Conservation (phyloP, 2,329 filamentous ascomycete genomes). For the Monilinia vaccinii-corymbosi region DNA sequence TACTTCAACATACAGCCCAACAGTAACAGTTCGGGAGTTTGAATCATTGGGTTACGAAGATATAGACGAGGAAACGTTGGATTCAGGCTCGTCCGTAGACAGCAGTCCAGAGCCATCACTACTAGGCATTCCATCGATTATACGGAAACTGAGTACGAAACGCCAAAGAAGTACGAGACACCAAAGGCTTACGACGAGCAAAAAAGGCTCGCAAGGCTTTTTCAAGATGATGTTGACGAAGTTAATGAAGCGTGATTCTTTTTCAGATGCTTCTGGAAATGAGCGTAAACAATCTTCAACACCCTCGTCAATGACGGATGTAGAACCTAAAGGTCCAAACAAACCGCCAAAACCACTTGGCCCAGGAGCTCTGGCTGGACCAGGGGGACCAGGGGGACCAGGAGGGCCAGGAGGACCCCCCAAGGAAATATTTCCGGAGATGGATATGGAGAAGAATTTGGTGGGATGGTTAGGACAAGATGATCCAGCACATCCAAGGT, state of each 20-base stretch:
- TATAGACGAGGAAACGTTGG: neutral
- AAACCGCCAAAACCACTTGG: neutral
- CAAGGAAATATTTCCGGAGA: constrained; percentile 7
- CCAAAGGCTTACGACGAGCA: neutral
- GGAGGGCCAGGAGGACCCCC: constrained; percentile 1
- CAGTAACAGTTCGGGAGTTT: neutral
- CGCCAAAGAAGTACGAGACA: neutral
- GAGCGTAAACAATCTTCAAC: neutral
- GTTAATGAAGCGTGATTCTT: neutral
- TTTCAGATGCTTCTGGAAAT: neutral
- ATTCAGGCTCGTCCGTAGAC: neutral
- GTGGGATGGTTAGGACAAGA: constrained; percentile 14
- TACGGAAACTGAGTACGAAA: neutral
- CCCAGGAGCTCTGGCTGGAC: neutral
- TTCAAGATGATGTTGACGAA: constrained; percentile 3
- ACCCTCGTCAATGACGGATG: neutral
- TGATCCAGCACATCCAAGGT: constrained; percentile 14
- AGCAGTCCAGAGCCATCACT: neutral
- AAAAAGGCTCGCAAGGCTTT: neutral
- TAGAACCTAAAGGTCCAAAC: neutral
- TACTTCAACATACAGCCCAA: constrained; percentile 1
- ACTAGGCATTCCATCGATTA: neutral
- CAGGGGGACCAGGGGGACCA: neutral
- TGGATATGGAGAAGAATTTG: constrained; percentile 37
- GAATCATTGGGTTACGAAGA: neutral